Percentiles rank a stretch among this genome's conserved stretches.
Conservation (phyloP, 371 early-diverging fungal genomes). For the Mucor racemosus region DNA sequence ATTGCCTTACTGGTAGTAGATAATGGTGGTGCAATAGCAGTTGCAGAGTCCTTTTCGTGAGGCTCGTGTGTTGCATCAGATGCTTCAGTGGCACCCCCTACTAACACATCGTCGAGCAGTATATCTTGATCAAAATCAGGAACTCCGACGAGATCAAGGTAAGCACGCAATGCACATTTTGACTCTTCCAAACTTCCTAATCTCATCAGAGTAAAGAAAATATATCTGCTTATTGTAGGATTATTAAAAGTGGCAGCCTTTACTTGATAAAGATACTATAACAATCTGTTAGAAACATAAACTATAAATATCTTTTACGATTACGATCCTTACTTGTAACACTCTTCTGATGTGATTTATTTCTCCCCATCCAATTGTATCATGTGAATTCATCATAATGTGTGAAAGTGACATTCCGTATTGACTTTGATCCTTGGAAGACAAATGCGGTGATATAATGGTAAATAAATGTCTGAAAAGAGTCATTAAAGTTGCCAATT, state of each 20-base stretch:
- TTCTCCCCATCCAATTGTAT: slow-evolving; percentile 43
- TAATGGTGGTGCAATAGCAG: neutral
- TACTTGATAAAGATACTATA: slow-evolving; percentile 58
- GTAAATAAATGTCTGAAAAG: slow-evolving; percentile 23
- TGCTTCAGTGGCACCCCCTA: neutral
- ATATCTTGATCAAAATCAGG: slow-evolving; percentile 16
- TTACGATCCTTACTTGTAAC: slow-evolving; percentile 27
- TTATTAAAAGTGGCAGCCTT: slow-evolving; percentile 73
- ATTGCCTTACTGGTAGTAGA: neutral
- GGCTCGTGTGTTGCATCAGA: neutral
- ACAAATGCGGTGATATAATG: slow-evolving; percentile 16
- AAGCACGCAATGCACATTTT: slow-evolving; percentile 62
- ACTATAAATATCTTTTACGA: neutral
- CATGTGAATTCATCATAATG: slow-evolving; percentile 30
- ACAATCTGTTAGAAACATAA: neutral
- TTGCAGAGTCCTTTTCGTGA: slow-evolving; percentile 4
- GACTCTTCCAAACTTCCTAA: slow-evolving; percentile 78
- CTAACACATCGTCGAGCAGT: neutral
- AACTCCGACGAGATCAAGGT: slow-evolving; percentile 56
- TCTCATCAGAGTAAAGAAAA: slow-evolving; percentile 59
- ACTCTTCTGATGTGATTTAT: slow-evolving; percentile 33
- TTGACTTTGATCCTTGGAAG: slow-evolving; percentile 5
- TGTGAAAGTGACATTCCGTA: slow-evolving; percentile 28
- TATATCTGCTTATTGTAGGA: slow-evolving; percentile 64
- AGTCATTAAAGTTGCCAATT: slow-evolving; percentile 26